These are phyloP conservation scores for Chlorophyllum brunneum DNA, from an alignment of 768 basidiomycete genomes.

Conservation along the genomic window DNA sequence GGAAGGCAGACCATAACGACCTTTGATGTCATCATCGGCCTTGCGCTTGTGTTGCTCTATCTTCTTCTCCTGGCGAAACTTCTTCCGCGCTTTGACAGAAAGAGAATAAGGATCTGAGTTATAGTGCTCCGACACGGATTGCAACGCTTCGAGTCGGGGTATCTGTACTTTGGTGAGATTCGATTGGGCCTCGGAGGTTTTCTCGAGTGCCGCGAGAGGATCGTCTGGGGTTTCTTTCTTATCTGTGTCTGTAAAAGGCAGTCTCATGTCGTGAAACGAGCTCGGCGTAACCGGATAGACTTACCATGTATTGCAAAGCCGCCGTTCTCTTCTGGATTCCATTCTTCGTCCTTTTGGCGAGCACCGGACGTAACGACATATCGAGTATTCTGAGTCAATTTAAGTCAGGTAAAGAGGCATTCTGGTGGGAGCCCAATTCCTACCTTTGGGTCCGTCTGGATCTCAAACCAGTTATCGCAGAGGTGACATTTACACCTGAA, in stretches of 20 bases:
- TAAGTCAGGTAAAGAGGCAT: not conserved
- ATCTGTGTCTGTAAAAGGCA: constrained; percentile 38
- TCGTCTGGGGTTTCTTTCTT: constrained; percentile 72
- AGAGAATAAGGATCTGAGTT: constrained; percentile 86
- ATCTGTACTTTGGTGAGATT: constrained; percentile 68
- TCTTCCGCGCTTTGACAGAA: constrained; percentile 69
- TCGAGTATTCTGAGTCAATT: constrained; percentile 73
- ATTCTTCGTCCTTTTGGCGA: constrained; percentile 92
- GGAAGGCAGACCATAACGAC: constrained; percentile 73
- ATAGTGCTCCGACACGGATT: constrained; percentile 70
- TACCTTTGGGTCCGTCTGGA: constrained; percentile 96
- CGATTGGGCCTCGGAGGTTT: constrained; percentile 76
- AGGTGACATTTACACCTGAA: constrained; percentile 98
- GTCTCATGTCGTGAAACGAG: not conserved
- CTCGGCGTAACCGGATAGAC: constrained; percentile 13
- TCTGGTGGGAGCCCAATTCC: not conserved
- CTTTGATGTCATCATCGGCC: constrained; percentile 69
- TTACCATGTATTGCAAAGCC: constrained; percentile 86
- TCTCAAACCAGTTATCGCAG: constrained; percentile 96
- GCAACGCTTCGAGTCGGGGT: constrained; percentile 79
- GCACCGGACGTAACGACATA: constrained; percentile 94
- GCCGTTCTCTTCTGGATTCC: constrained; percentile 96
- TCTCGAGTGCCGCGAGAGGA: constrained; percentile 86
- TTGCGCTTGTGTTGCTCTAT: constrained; percentile 62
- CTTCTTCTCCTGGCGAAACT: constrained; percentile 87